Evolutionary conservation across 257 asterid species (phyloP).

Genomic region (Nicotiana tabacum): DNA sequence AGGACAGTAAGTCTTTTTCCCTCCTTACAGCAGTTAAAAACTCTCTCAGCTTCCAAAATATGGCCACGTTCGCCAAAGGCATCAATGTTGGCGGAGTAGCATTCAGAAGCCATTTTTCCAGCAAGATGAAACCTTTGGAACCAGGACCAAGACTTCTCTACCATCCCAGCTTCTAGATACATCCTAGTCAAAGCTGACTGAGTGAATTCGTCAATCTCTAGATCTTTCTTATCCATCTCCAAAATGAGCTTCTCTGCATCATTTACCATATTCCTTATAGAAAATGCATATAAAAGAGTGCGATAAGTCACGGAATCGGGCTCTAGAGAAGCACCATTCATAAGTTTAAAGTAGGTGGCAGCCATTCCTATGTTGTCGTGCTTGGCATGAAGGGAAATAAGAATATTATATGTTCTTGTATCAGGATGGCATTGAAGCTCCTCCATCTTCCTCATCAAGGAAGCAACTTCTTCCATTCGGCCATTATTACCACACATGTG

Average conservation of each 20-base stretch:
- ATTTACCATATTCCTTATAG: constrained; percentile 71
- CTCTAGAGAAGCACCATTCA: constrained; percentile 70
- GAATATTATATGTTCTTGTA: constrained; percentile 78
- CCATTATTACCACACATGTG: constrained; percentile 85
- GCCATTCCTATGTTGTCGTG: constrained; percentile 60
- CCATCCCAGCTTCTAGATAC: constrained; percentile 77
- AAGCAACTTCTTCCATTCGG: constrained; percentile 55
- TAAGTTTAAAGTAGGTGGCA: constrained; percentile 53
- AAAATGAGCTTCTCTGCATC: constrained; percentile 67
- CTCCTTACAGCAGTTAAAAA: constrained; percentile 50
- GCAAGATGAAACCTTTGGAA: constrained; percentile 65
- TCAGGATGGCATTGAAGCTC: constrained; percentile 63
- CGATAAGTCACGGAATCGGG: constrained; percentile 89
- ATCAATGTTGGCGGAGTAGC: constrained; percentile 89
- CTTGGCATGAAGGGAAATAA: constrained; percentile 76
- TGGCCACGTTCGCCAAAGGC: constrained; percentile 84
- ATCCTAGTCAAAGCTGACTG: constrained; percentile 89
- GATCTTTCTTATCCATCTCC: constrained; percentile 72
- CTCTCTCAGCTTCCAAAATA: constrained; percentile 57
- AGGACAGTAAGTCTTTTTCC: constrained; percentile 41
- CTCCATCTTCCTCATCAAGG: constrained; percentile 64
- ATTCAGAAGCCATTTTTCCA: constrained; percentile 78
- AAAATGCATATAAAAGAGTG: constrained; percentile 78
- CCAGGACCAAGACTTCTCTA: constrained; percentile 67
- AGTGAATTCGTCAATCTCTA: constrained; percentile 76